Evolutionary conservation across 2,329 filamentous ascomycete genomes (phyloP).

Genomic region (Phyllosticta citriasiana): DNA sequence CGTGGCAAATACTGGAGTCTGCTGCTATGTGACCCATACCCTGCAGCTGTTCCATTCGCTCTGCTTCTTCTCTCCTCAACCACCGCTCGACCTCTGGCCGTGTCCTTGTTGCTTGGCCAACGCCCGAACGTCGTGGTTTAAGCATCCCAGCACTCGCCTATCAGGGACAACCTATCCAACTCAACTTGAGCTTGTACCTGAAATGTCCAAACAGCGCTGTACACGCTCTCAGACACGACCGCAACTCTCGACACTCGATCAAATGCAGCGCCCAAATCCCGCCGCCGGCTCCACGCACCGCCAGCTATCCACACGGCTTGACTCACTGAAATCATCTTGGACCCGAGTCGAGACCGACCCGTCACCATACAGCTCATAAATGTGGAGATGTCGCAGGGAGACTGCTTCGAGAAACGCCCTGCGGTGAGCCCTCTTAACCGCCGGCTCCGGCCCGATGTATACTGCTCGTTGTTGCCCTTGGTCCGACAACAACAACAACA

Average conservation of each 20-base stretch:
- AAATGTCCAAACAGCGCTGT: not conserved
- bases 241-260: not conserved
- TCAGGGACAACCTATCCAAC: not conserved
- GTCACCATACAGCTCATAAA: not conserved
- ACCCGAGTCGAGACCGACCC: not conserved
- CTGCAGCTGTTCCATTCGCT: not conserved
- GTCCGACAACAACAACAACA: too few relatives aligned
- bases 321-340: not conserved
- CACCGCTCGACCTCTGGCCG: not conserved
- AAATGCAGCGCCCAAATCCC: not conserved
- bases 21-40: not conserved
- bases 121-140: slow-evolving; percentile 3
- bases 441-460: not conserved
- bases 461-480: too few relatives aligned
- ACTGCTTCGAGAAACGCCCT: not conserved
- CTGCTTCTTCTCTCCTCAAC: not conserved
- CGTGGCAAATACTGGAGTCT: not conserved
- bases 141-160: not conserved
- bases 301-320: not conserved
- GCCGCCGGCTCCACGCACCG: not conserved
- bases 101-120: slow-evolving; percentile 8
- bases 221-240: not conserved
- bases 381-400: not conserved
- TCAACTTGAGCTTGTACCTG: not conserved
- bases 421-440: not conserved